phyloP scores from a whole-genome alignment of 2,329 filamentous ascomycete species.

The Aschersonia sp. region DNA sequence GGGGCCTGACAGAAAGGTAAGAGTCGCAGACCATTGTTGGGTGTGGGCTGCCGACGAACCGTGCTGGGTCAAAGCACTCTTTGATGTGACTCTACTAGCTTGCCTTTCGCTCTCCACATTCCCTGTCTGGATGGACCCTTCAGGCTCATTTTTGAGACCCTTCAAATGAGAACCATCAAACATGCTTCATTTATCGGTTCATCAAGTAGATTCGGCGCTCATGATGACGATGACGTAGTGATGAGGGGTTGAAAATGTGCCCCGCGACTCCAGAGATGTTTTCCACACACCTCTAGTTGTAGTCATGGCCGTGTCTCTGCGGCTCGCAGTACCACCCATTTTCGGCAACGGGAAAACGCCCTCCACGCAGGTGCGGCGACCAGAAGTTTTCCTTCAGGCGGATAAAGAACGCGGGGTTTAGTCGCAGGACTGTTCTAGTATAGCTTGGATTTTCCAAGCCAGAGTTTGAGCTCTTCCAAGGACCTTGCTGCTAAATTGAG shows the following conservation, averaged over 20 bases:
- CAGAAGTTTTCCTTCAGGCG: background rate
- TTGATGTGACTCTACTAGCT: background rate
- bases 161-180: background rate
- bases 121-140: background rate
- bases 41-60: background rate
- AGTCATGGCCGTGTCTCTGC: no score
- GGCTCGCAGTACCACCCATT: background rate
- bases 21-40: background rate
- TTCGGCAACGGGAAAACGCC: background rate
- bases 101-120: background rate
- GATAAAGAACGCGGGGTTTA: background rate
- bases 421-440: background rate
- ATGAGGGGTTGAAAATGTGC: no score
- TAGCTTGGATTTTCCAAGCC: background rate
- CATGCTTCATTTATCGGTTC: background rate
- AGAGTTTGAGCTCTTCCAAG: background rate
- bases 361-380: background rate
- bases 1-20: background rate
- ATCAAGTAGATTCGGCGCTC: no score
- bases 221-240: no score
- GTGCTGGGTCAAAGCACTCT: constrained; percentile 2
- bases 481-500: background rate
- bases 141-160: background rate
- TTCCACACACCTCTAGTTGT: no score
- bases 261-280: no score